Base-by-base conservation (phyloP, 2,329 filamentous ascomycete genomes). In the Venturia nashicola region DNA sequence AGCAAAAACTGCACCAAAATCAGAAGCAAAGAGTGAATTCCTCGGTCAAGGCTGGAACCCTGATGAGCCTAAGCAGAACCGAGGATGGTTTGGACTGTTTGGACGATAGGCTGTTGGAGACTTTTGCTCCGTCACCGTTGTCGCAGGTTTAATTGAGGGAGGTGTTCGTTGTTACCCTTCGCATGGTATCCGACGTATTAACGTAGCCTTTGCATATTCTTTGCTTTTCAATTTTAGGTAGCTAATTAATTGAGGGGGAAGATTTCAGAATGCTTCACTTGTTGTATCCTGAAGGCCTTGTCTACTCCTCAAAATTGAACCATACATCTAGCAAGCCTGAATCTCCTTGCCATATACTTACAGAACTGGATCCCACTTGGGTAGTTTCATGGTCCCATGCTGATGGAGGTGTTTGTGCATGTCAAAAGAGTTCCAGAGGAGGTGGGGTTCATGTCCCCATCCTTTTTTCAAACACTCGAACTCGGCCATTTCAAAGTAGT, bases 371-470 rank as follows among this genome's bases (percentile, higher is more conserved):
- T 57, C 36, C 86, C 87, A 91, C 67, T 78, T 83, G 70, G 83
- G 81, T 68, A 92, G 82, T 86, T 92, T 92, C 91, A 96, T 96
- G 69, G 89, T 94, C 32, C 91, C 91, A 74, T 93, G 84, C 78
- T 92, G 87, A 65, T 85, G 78, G 66, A 96, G 76, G 67, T 91
- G 89, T 81, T 87, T 87, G 78, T 96, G 91, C 86, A 96, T 89
- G 75, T 95, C 90, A 74, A 96, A 96, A 59, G 83, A 81, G 76
- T 95, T 89, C 82, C 86, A 95, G 67, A 96, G 79, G 72, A 95
- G 77, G 75, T 96, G 91, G 34, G 91, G 91, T 81, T 96, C 89
- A 76, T 96, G 91, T 23, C 90, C 90, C 90, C 87, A 90, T 23
- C 90, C 91, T 82, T 91, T 93, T 75, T 82, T 83, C 74, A 95